These are phyloP conservation scores for Cicer cuneatum DNA, from an alignment of 306 rosid genomes.

Conservation along the genomic window DNA sequence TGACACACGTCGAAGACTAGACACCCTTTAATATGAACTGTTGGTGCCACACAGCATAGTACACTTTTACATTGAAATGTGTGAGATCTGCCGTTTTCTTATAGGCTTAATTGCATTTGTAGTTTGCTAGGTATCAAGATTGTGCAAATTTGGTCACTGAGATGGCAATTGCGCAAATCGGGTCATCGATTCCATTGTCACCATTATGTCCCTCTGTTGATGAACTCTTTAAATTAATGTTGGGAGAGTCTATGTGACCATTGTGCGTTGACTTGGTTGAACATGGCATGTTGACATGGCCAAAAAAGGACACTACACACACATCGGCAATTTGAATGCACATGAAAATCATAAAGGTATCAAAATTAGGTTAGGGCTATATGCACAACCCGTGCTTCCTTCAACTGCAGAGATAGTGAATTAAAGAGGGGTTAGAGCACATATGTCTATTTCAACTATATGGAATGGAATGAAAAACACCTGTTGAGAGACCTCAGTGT, in stretches of 20 bases:
- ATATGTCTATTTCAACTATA: background rate
- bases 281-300: background rate
- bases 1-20: no score
- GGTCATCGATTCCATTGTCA: background rate
- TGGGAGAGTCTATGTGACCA: constrained; percentile 6
- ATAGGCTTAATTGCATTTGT: background rate
- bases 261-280: background rate
- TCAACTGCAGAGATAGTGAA: background rate
- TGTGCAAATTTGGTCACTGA: background rate
- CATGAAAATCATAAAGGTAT: background rate
- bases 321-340: background rate
- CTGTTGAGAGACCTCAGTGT: background rate
- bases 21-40: no score
- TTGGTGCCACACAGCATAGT: no score
- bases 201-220: background rate
- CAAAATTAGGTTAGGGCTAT: background rate
- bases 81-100: background rate
- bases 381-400: background rate
- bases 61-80: background rate
- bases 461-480: background rate
- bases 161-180: background rate
- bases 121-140: background rate
- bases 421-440: constrained; percentile 1
- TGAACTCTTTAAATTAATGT: background rate
- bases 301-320: background rate